Conservation (phyloP, 441 rosid species). For the Adansonia rubrostipa region DNA sequence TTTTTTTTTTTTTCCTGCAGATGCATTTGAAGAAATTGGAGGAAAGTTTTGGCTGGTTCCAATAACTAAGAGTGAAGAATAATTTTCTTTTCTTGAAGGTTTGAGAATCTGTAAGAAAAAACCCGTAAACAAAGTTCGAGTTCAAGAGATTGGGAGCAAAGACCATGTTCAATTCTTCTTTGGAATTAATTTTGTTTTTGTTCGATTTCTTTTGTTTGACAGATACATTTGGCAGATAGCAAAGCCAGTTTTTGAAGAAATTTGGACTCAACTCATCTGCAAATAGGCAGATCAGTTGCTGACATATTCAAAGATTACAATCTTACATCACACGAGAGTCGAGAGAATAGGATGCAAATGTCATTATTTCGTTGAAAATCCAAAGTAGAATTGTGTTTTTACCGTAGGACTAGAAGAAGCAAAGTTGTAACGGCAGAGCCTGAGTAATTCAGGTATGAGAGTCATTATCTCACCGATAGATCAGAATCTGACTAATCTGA, state of each 20-base stretch:
- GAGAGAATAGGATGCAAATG: conserved; percentile 34
- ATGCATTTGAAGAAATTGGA: conserved; percentile 27
- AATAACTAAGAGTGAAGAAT: conserved; percentile 25
- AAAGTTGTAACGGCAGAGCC: not conserved
- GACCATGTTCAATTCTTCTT: conserved; percentile 12
- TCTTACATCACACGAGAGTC: conserved; percentile 28
- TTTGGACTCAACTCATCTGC: conserved; percentile 15
- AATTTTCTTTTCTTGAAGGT: conserved; percentile 23
- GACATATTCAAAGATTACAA: conserved; percentile 31
- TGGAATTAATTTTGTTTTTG: conserved; percentile 16
- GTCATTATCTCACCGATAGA: conserved; percentile 16
- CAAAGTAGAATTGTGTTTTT: conserved; percentile 22
- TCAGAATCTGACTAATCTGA: conserved; percentile 13
- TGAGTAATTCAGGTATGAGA: conserved; percentile 27
- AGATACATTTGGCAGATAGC: conserved; percentile 37
- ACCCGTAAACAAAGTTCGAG: conserved; percentile 15
- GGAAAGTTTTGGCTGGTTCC: conserved; percentile 10
- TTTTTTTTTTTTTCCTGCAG: conserved; percentile 18
- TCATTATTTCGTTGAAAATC: conserved; percentile 37
- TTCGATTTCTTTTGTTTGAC: conserved; percentile 20
- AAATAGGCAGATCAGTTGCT: conserved; percentile 28
- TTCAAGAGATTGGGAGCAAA: conserved; percentile 19
- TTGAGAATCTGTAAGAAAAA: conserved; percentile 7
- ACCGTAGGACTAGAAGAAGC: conserved; percentile 22
- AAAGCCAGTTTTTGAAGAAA: conserved; percentile 17